Evolutionary conservation across 768 basidiomycete genomes (phyloP), one percentile per base, ranked within the genome.

Genomic region (Mrakia frigida): DNA sequence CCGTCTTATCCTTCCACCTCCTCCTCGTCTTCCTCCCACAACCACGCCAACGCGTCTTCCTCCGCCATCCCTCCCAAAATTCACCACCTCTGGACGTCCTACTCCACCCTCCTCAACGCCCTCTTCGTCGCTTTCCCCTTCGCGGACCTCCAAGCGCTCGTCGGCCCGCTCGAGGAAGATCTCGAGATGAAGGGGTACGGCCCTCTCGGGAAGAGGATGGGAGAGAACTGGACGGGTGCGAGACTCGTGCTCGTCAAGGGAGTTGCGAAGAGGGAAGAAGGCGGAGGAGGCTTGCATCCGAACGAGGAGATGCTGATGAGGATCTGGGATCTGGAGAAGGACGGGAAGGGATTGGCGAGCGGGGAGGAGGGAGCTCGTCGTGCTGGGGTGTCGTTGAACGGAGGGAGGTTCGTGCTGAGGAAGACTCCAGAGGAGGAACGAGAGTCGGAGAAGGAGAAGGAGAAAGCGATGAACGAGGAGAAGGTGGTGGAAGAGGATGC

Each of bases 241-340:
- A 21, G 46, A 73, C 37, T 60, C 7, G 68, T 50, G 13, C 70
- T 28, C 56, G 65, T 11, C 35, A 39, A 35, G 23, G 11, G 35
- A 11, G 69, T 28, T 50, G 59, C 35, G 65, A 25, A 35, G 65
- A 5, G 35, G 2, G 37, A 68, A 13, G 65, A 69, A 9, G 67
- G 46, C 0, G 46, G 65, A 0, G 61, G 68, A 2, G 81, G 83
- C 10, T 88, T 88, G 0, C 90, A 98, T 84, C 97, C 97, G 11
- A 98, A 99, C 80, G 94, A 92, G 76, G 94, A 96, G 85, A 92
- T 95, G 80, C 84, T 99, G 60, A 95, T 98, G 93, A 87, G 97
- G 79, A 91, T 99, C 76, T 87, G 88, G 65, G 96, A 97, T 83
- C 84, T 97, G 59, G 85, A 94, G 67, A 67, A 33, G 39, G 74